Evolutionary conservation across 2,329 filamentous ascomycete genomes (phyloP).

Genomic region (Metarhizium rileyi): DNA sequence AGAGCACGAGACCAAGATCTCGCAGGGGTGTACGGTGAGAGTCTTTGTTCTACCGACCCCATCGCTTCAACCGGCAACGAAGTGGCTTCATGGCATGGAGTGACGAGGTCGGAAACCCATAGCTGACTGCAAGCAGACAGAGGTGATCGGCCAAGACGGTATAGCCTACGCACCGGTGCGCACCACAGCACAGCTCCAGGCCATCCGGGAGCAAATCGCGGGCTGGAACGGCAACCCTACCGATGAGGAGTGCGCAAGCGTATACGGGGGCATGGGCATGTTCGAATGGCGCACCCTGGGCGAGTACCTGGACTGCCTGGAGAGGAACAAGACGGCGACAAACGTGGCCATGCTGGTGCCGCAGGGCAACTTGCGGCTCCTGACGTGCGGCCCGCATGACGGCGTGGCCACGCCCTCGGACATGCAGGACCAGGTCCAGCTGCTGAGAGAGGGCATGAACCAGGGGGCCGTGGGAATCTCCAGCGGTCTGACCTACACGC

Average conservation of each 20-base stretch:
- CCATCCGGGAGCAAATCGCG: constrained; percentile 15
- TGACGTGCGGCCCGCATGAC: constrained; percentile 15
- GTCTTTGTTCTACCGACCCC: background rate
- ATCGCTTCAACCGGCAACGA: too few relatives aligned
- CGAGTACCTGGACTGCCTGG: constrained; percentile 15
- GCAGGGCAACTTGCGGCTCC: constrained; percentile 14
- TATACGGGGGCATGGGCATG: constrained; percentile 8
- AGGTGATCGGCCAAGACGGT: constrained; percentile 16
- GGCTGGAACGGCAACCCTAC: constrained; percentile 17
- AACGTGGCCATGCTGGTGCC: constrained; percentile 16
- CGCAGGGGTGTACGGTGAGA: constrained; percentile 16
- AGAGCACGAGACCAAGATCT: constrained; percentile 15
- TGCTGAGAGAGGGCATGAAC: constrained; percentile 12
- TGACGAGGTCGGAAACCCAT: background rate
- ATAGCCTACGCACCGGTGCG: constrained; percentile 15
- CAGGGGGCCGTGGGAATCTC: constrained; percentile 17
- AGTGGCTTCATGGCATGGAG: too few relatives aligned
- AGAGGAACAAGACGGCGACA: constrained; percentile 13
- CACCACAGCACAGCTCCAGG: constrained; percentile 8
- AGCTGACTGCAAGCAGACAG: constrained; percentile 10
- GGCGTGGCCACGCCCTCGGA: constrained; percentile 9
- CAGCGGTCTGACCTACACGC: constrained; percentile 16
- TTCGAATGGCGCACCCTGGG: constrained; percentile 15
- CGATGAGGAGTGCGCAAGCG: constrained; percentile 13
- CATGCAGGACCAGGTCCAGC: constrained; percentile 13